Conservation (phyloP, 2,329 filamentous ascomycete genomes). For the Diaporthe sp. region DNA sequence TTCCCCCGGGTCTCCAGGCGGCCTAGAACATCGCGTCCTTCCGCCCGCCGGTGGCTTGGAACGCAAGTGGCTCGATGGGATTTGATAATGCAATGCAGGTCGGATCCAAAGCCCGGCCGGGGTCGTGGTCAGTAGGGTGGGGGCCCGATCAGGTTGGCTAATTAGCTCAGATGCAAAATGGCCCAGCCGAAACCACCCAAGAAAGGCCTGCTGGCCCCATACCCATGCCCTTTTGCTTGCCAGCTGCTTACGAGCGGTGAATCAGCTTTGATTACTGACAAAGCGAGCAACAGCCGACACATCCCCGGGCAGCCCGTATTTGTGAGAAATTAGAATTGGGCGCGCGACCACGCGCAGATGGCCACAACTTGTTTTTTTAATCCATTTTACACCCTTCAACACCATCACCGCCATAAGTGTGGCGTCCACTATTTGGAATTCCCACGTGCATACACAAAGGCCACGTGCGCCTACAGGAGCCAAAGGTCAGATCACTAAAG, state of each 20-base stretch:
- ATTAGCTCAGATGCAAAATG: too few relatives aligned
- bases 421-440: neutral
- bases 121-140: too few relatives aligned
- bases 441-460: neutral
- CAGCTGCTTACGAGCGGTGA: slow-evolving; percentile 15
- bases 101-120: neutral
- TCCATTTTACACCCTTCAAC: too few relatives aligned
- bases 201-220: too few relatives aligned
- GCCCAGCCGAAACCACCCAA: neutral
- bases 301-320: slow-evolving; percentile 19
- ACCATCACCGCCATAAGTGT: neutral
- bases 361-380: neutral
- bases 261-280: slow-evolving; percentile 9
- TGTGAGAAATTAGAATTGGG: slow-evolving; percentile 15
- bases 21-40: neutral
- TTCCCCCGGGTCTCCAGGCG: neutral
- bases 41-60: neutral
- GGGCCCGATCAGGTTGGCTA: too few relatives aligned
- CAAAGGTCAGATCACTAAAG: slow-evolving; percentile 20
- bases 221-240: neutral
- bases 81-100: slow-evolving; percentile 7
- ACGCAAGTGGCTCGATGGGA: neutral
- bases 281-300: neutral
- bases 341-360: neutral
- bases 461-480: neutral